Percentiles rank a stretch among this genome's conserved stretches.
These are phyloP conservation scores for Beauveria bassiana DNA, from an alignment of 2,329 filamentous ascomycete genomes.

Conservation along the genomic window DNA sequence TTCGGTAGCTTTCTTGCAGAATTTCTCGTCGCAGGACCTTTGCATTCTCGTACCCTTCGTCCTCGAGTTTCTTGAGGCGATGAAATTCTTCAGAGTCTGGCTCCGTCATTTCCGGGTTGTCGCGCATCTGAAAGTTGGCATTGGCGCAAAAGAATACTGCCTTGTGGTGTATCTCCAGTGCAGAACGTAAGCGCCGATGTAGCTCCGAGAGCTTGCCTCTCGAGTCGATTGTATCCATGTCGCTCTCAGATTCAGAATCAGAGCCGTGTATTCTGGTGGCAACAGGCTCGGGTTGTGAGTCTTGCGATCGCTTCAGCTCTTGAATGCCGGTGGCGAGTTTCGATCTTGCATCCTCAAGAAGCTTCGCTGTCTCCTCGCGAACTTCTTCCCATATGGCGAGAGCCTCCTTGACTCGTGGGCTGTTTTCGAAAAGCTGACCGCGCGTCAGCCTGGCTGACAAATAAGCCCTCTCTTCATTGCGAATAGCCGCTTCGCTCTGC, in stretches of 20 bases:
- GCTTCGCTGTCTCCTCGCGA: conserved; percentile 36
- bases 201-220: conserved; percentile 9
- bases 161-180: conserved; percentile 73
- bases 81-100: conserved; percentile 61
- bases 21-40: conserved; percentile 74
- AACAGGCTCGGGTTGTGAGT: not conserved
- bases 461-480: conserved; percentile 59
- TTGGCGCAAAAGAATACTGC: conserved; percentile 81
- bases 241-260: conserved; percentile 28
- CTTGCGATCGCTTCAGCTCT: conserved; percentile 14
- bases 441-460: conserved; percentile 56
- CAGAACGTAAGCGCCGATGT: conserved; percentile 51
- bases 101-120: conserved; percentile 53
- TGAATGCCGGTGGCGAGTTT: conserved; percentile 48
- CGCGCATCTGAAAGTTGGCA: conserved; percentile 75
- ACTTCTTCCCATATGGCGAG: conserved; percentile 61
- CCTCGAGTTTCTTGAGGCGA: conserved; percentile 61
- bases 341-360: conserved; percentile 57
- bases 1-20: conserved; percentile 44
- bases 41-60: conserved; percentile 66
- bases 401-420: conserved; percentile 58
- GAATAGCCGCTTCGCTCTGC: conserved; percentile 61
- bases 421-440: conserved; percentile 75
- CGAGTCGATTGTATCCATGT: conserved; percentile 47
- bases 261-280: not conserved